Evolutionary conservation across 306 rosid species (phyloP).

Genomic region (Clitoria ternatea): DNA sequence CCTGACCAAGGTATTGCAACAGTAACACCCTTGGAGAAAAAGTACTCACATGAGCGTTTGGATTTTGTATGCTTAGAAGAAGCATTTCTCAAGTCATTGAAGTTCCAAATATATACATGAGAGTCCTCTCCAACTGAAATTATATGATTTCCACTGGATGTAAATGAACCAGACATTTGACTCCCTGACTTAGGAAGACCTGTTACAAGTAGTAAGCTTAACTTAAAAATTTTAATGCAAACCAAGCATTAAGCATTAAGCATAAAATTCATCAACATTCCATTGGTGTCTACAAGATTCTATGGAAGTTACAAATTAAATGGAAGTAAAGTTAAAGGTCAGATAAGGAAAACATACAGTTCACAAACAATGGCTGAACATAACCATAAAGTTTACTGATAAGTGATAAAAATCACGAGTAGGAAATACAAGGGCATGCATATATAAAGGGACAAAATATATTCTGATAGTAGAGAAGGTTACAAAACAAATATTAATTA

Average conservation of each 20-base stretch:
- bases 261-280: too few species aligned
- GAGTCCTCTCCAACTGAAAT: slow-evolving; percentile 68
- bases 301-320: too few species aligned
- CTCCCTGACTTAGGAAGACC: slow-evolving; percentile 65
- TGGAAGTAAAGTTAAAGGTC: neutral
- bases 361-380: neutral
- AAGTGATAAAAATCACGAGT: too few species aligned
- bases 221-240: neutral
- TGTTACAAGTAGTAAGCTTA: slow-evolving; percentile 11
- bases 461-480: too few species aligned
- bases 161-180: slow-evolving; percentile 61
- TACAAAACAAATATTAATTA: neutral
- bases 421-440: too few species aligned
- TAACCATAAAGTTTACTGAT: too few species aligned
- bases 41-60: slow-evolving; percentile 55
- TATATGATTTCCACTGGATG: slow-evolving; percentile 48
- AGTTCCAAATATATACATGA: slow-evolving; percentile 59
- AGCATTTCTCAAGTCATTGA: neutral
- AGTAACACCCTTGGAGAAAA: slow-evolving; percentile 50
- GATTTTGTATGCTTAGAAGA: slow-evolving; percentile 36
- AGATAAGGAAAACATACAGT: neutral
- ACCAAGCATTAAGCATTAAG: neutral
- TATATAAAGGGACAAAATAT: neutral
- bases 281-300: too few species aligned
- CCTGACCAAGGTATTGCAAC: slow-evolving; percentile 66